phyloP scores from a whole-genome alignment of 202 grass and related monocot genomes.

The Panicum hallii region DNA sequence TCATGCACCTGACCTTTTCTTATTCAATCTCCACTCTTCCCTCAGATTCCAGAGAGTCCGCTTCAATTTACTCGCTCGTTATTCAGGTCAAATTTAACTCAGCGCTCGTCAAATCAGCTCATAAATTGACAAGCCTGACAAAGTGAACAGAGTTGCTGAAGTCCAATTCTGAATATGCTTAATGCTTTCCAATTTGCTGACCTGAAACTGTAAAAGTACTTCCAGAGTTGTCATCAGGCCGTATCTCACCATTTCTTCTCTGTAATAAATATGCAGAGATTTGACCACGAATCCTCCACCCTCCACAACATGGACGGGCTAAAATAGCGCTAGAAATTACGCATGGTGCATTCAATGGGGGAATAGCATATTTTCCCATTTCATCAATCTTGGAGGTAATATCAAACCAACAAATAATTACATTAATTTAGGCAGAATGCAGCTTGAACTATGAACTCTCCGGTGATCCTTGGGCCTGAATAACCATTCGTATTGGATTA shows the following conservation, averaged over 20 bases:
- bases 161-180: not conserved
- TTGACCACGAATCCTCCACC: not conserved
- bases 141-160: not conserved
- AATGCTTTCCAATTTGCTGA: not conserved
- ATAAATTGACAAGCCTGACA: not conserved
- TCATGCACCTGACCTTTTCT: too few relatives aligned
- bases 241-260: not conserved
- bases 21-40: too few relatives aligned
- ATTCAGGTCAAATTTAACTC: too few relatives aligned
- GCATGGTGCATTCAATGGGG: not conserved
- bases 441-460: slow-evolving; percentile 1
- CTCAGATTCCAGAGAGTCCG: too few relatives aligned
- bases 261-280: not conserved
- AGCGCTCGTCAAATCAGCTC: too few relatives aligned
- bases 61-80: too few relatives aligned
- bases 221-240: not conserved
- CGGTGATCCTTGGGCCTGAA: not conserved
- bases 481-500: not conserved
- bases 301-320: not conserved
- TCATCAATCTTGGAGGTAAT: not conserved
- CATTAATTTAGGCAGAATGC: not conserved
- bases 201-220: not conserved
- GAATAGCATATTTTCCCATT: not conserved
- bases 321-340: not conserved
- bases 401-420: not conserved